Evolutionary conservation across 2,329 filamentous ascomycete species (phyloP), one percentile per base, ranked within the genome.

Genomic region (Penicillium concentricum): DNA sequence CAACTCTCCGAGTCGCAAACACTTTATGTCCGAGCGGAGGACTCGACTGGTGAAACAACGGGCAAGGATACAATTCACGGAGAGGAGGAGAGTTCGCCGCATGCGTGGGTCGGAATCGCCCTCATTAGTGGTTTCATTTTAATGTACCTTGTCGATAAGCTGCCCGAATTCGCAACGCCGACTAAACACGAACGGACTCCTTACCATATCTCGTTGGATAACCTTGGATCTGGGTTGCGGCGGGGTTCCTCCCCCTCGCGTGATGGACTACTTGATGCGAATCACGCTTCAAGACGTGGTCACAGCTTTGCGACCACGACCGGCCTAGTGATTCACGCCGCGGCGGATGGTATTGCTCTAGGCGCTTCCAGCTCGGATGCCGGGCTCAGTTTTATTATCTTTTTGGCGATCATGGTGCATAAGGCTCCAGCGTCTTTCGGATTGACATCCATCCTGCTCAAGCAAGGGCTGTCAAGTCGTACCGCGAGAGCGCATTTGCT

Each of bases 401-500:
- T 99, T 73, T 76, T 96, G 39, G 94, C 94, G 12, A 94, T 99
- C 65, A 95, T 99, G 90, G 85, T 97, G 6, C 94, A 99, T 76
- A 99, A 97, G 77, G 93, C 92, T 1, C 93, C 92, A 0, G 94
- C 94, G 1, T 92, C 94, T 0, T 99, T 99, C 77, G 94, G 94
- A 0, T 78, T 99, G 46, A 97, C 93, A 0, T 92, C 92, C 1
- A 85, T 97, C 2, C 78, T 99, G 45, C 80, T 99, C 45, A 95
- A 93, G 73, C 92, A 97, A 70, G 94, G 94, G 0, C 79, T 97
- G 0, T 91, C 90, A 13, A 97, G 95, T 74, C 86, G 93, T 42
- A 87, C 87, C 10, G 91, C 92, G 0, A 82, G 93, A 56, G 88
- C 87, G 0, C 94, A 97, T 74, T 79, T 99, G 30, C 84, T 96